Percentiles rank a stretch among this genome's conserved stretches.
Conservation (phyloP, 1,284 basidiomycete species). For the Grifola frondosa region DNA sequence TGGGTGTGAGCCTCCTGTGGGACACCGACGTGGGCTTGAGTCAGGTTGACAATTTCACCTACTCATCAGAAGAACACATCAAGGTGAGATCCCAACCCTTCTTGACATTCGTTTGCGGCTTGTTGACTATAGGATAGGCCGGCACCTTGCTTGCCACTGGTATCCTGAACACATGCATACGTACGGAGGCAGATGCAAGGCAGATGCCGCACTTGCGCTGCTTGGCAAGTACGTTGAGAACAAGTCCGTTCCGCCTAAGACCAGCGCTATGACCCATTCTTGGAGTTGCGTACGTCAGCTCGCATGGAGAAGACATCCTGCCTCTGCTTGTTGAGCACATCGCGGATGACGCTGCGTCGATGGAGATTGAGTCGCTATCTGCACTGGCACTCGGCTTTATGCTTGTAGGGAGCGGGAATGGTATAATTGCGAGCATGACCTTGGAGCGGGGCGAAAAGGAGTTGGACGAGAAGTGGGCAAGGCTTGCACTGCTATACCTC, state of each 20-base stretch:
- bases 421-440: slow-evolving; percentile 87
- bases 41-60: slow-evolving; percentile 97
- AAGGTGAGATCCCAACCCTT: slow-evolving; percentile 51
- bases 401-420: slow-evolving; percentile 92
- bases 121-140: slow-evolving; percentile 46
- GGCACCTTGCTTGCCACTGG: slow-evolving; percentile 95
- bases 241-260: slow-evolving; percentile 80
- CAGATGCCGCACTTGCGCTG: slow-evolving; percentile 88
- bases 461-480: slow-evolving; percentile 88
- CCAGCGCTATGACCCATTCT: slow-evolving; percentile 87
- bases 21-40: slow-evolving; percentile 92
- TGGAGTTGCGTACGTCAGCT: slow-evolving; percentile 91
- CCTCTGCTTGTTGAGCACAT: slow-evolving; percentile 73
- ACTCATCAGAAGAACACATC: slow-evolving; percentile 93
- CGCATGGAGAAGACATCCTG: slow-evolving; percentile 84
- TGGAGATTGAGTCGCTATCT: slow-evolving; percentile 87
- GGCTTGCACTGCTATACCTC: slow-evolving; percentile 87
- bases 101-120: too few relatives aligned
- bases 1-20: slow-evolving; percentile 93
- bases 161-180: slow-evolving; percentile 85
- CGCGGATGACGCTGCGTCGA: slow-evolving; percentile 76
- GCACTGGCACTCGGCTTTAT: slow-evolving; percentile 91
- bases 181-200: slow-evolving; percentile 92
- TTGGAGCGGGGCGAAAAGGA: slow-evolving; percentile 79
- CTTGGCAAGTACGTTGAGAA: slow-evolving; percentile 90